These are phyloP conservation scores for Oidium heveae DNA, from an alignment of 2,329 filamentous ascomycete species.

Conservation along the genomic window DNA sequence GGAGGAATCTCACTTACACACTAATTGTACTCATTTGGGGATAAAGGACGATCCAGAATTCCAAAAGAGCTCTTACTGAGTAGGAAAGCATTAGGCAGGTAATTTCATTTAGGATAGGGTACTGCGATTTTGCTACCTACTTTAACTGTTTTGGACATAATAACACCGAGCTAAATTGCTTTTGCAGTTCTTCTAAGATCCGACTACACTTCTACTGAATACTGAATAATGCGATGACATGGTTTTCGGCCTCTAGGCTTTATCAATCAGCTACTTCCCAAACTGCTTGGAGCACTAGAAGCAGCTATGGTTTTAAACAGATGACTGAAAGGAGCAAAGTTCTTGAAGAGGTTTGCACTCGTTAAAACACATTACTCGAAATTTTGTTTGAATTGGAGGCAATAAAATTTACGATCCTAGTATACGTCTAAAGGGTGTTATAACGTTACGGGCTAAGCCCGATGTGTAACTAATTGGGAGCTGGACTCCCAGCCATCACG, in stretches of 20 bases:
- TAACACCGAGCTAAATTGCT: neutral
- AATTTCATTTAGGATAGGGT: neutral
- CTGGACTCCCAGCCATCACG: too few relatives aligned
- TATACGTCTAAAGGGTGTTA: too few relatives aligned
- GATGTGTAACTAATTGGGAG: too few relatives aligned
- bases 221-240: too few relatives aligned
- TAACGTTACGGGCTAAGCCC: too few relatives aligned
- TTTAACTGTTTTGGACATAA: neutral
- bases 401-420: too few relatives aligned
- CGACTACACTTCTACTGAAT: neutral
- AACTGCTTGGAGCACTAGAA: neutral
- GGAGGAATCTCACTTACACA: neutral
- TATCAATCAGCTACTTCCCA: neutral
- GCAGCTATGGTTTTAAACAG: neutral
- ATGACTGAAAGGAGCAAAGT: neutral
- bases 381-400: too few relatives aligned
- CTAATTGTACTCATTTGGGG: neutral
- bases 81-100: neutral
- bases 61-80: neutral
- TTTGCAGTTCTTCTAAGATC: neutral
- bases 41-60: neutral
- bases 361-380: too few relatives aligned
- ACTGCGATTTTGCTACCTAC: neutral
- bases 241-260: neutral
- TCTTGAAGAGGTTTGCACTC: neutral